Evolutionary conservation across 2,329 filamentous ascomycete genomes (phyloP), one percentile per base, ranked within the genome.

Genomic region (Pestalotiopsis sp.): DNA sequence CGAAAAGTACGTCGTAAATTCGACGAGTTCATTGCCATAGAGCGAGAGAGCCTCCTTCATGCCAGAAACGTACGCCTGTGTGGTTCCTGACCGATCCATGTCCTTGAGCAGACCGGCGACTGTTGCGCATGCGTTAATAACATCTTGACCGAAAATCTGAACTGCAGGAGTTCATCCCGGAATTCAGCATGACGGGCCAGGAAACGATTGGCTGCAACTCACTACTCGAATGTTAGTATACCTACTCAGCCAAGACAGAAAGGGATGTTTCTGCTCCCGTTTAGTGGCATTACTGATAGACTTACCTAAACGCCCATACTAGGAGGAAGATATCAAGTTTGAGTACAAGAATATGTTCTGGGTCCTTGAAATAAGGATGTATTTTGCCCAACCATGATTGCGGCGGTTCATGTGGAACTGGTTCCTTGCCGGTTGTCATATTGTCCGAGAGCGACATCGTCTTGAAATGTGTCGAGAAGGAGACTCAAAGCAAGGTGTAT

Each of bases 31-130:
- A 65, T 81, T 79, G 23, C 75, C 78, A 31, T 77, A 69, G 49
- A 80, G 72, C 3, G 38, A 41, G 13, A 76, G 72, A 31, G 75
- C 74, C 66, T 76, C 64, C 23, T 66, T 57, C 64, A 66, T 66
- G 13, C 64, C 64, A 13, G 45, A 57, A 1, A 82, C 78, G 64
- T 79, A 80, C 0, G 78, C 78, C 31, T 78, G 76, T 0, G 79
- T 81, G 0, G 79, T 80, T 0, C 78, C 78, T 2, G 76, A 78
- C 68, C 81, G 79, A 52, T 81, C 78, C 77, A 81, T 78, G 61
- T 81, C 79, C 56, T 81, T 81, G 71, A 80, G 72, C 13, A 80
- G 71, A 2, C 79, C 79, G 6, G 79, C 79, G 1, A 81, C 49
- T 59, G 45, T 41, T 17, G 36, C 56, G 31, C 39, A 63, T 17